phyloP scores from a whole-genome alignment of 2,329 filamentous ascomycete genomes.

The Cladosporium cucumerinum region DNA sequence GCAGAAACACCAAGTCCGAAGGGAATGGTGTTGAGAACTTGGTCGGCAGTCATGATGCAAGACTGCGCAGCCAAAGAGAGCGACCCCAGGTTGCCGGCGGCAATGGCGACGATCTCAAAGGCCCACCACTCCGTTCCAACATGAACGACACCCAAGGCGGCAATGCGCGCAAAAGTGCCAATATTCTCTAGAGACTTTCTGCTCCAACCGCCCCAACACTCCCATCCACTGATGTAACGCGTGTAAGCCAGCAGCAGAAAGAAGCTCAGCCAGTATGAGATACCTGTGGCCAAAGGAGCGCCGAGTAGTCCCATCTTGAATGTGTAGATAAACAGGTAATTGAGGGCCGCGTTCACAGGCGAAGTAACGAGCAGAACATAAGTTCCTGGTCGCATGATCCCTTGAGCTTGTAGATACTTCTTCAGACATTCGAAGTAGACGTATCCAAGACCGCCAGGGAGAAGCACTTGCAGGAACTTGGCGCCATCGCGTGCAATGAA shows the following conservation, averaged over 20 bases:
- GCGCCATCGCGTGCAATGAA: conserved; percentile 72
- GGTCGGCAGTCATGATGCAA: conserved; percentile 86
- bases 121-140: conserved; percentile 92
- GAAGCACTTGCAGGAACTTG: conserved; percentile 67
- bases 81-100: conserved; percentile 75
- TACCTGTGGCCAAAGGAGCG: conserved; percentile 75
- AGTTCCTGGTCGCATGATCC: conserved; percentile 62
- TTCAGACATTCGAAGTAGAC: conserved; percentile 80
- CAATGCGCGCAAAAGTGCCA: conserved; percentile 68
- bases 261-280: conserved; percentile 85
- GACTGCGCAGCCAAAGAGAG: conserved; percentile 76
- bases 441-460: conserved; percentile 80
- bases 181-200: conserved; percentile 64
- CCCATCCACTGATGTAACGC: conserved; percentile 64
- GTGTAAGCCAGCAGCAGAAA: conserved; percentile 70
- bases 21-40: conserved; percentile 73
- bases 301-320: conserved; percentile 70
- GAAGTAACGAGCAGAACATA: conserved; percentile 61
- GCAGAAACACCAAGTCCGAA: conserved; percentile 83
- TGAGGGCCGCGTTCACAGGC: conserved; percentile 56
- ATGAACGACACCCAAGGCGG: conserved; percentile 72
- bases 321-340: conserved; percentile 69
- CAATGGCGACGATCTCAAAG: conserved; percentile 84
- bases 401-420: conserved; percentile 58
- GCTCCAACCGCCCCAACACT: conserved; percentile 77